Evolutionary conservation across 495 filamentous ascomycete species (phyloP).

Genomic region (Aspergillus nanangensis): DNA sequence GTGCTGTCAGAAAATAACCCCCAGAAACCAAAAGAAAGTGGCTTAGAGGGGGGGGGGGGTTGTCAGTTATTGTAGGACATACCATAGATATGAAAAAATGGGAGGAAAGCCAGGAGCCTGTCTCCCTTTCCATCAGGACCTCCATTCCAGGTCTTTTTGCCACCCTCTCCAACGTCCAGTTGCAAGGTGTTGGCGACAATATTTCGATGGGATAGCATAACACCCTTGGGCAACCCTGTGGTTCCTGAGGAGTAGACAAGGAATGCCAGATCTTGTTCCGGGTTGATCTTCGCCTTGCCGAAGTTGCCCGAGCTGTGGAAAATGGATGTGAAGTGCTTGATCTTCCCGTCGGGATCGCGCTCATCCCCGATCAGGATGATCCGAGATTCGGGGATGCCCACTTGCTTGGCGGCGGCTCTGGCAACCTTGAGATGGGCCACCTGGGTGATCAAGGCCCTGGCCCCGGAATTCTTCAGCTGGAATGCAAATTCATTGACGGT

Average conservation of each 20-base stretch:
- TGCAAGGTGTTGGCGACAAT: constrained; percentile 68
- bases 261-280: constrained; percentile 50
- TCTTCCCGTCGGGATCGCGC: constrained; percentile 50
- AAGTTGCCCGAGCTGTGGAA: constrained; percentile 49
- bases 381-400: constrained; percentile 55
- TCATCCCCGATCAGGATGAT: constrained; percentile 79
- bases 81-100: constrained; percentile 96
- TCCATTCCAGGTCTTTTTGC: constrained; percentile 54
- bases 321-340: constrained; percentile 76
- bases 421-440: constrained; percentile 57
- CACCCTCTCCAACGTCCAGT: constrained; percentile 53
- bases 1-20: not conserved
- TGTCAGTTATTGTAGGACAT: too few species aligned
- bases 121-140: constrained; percentile 63
- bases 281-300: constrained; percentile 41
- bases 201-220: constrained; percentile 83
- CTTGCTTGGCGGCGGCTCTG: constrained; percentile 59
- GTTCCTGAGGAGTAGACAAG: constrained; percentile 89
- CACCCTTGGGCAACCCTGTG: constrained; percentile 87
- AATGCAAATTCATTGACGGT: constrained; percentile 84
- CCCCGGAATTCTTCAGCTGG: constrained; percentile 77
- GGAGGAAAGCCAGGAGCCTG: constrained; percentile 72
- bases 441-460: constrained; percentile 75
- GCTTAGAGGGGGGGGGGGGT: too few species aligned
- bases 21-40: too few species aligned